These are phyloP conservation scores for Panaeolus papilionaceus DNA, from an alignment of 768 basidiomycete species.

Conservation along the genomic window DNA sequence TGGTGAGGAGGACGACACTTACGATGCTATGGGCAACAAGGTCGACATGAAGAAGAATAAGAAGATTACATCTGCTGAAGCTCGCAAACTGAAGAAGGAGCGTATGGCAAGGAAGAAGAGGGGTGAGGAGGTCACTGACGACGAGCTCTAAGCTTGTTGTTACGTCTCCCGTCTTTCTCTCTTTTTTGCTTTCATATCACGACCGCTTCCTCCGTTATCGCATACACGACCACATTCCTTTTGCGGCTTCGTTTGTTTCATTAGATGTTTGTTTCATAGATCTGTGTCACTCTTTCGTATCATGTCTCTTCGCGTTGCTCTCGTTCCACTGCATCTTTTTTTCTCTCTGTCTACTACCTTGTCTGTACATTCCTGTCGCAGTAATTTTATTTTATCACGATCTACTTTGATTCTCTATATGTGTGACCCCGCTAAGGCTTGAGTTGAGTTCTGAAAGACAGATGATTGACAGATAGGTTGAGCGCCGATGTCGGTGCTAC, in stretches of 20 bases:
- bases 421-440: background rate
- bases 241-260: constrained; percentile 16
- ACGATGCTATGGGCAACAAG: constrained; percentile 99
- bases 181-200: constrained; percentile 20
- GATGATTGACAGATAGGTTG: no score
- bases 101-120: constrained; percentile 90
- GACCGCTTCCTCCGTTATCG: constrained; percentile 20
- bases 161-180: constrained; percentile 19
- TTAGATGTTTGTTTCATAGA: constrained; percentile 29
- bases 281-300: constrained; percentile 23
- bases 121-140: constrained; percentile 80
- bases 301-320: constrained; percentile 24
- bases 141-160: constrained; percentile 54
- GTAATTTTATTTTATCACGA: constrained; percentile 10
- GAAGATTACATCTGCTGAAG: constrained; percentile 84
- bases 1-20: constrained; percentile 89
- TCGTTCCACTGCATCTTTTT: constrained; percentile 11
- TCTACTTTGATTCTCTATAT: constrained; percentile 10
- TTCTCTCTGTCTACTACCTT: background rate
- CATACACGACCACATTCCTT: constrained; percentile 14
- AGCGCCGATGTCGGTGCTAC: no score
- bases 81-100: constrained; percentile 95
- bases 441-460: background rate
- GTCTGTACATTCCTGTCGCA: constrained; percentile 12
- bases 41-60: constrained; percentile 83